Evolutionary conservation across 2,329 filamentous ascomycete genomes (phyloP), one percentile per base, ranked within the genome.

Genomic region (Aspergillus sclerotialis): DNA sequence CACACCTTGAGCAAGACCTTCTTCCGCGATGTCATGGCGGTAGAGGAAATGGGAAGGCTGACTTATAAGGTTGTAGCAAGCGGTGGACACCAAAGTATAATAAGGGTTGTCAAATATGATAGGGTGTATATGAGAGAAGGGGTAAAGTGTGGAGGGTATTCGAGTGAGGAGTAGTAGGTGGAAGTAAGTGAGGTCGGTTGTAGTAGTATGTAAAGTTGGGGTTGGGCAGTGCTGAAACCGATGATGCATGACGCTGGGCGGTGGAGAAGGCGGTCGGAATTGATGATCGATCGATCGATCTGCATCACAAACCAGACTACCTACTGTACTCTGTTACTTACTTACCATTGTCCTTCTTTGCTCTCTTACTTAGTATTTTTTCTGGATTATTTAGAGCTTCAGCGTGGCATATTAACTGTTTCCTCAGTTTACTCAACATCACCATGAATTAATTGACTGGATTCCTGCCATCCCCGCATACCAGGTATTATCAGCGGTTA

Each of bases 1-100:
- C 58, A 49, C 72, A 90, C 85, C 82, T 92, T 92, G 62, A 92
- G 72, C 47, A 92, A 76, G 49, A 90, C 84, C 81, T 92, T 92
- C 82, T 90, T 92, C 63, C 82, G 75, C 54, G 82, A 82, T 60
- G 83, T 73, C 83, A 88, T 88, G 57, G 53, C 38, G 46, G 38
- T 26, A 14, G 35, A 11, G 13, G 30, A 37, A n/a, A 35, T 39
- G 37, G 30, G 35, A 25, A 32, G 30, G 23, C 14, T 11, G 13
- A 30, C n/a, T n/a, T n/a, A n/a, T n/a, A n/a, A n/a, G n/a, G n/a
- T n/a, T n/a, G n/a, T n/a, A n/a, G n/a, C n/a, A n/a, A n/a, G n/a
- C n/a, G n/a, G n/a, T n/a, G n/a, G n/a, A n/a, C n/a, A n/a, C n/a
- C n/a, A n/a, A n/a, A n/a, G n/a, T n/a, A n/a, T n/a, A n/a, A n/a